Evolutionary conservation across 2,329 filamentous ascomycete genomes (phyloP).

Genomic region (Curvularia lunata): DNA sequence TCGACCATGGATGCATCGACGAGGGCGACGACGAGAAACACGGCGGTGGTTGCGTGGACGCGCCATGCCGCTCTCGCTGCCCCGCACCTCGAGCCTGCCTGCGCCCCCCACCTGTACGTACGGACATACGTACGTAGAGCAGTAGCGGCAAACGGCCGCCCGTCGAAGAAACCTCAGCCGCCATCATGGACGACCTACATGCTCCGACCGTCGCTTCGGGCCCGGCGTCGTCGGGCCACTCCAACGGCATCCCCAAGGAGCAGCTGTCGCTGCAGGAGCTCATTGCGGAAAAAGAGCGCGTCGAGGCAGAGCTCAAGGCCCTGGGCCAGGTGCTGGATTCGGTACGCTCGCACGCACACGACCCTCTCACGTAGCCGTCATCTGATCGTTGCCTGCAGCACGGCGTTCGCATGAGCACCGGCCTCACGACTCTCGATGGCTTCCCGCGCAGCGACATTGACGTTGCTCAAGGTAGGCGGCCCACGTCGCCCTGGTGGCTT

Average conservation of each 20-base stretch:
- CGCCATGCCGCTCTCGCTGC: background rate
- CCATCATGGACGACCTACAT: slow-evolving; percentile 69
- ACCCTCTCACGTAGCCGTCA: slow-evolving; percentile 9
- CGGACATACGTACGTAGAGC: background rate
- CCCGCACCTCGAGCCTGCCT: background rate
- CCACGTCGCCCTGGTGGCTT: slow-evolving; percentile 1
- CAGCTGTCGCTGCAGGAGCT: slow-evolving; percentile 78
- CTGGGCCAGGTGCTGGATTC: slow-evolving; percentile 87
- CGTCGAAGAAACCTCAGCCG: background rate
- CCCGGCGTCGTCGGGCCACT: slow-evolving; percentile 65
- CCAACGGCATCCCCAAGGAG: slow-evolving; percentile 66
- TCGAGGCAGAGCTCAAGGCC: slow-evolving; percentile 86
- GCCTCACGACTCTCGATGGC: slow-evolving; percentile 84
- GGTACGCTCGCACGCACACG: slow-evolving; percentile 58
- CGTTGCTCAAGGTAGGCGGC: slow-evolving; percentile 80
- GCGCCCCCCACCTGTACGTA: background rate
- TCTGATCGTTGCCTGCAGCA: slow-evolving; percentile 65
- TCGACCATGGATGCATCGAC: background rate
- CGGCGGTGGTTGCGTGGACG: background rate
- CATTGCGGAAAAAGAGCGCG: slow-evolving; percentile 79
- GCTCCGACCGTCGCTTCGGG: slow-evolving; percentile 78
- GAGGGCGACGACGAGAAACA: background rate
- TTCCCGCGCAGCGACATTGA: slow-evolving; percentile 94
- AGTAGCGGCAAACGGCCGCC: background rate
- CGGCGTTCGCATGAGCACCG: slow-evolving; percentile 89